Conservation (phyloP, 1,284 basidiomycete species). For the Agaricales sp. region DNA sequence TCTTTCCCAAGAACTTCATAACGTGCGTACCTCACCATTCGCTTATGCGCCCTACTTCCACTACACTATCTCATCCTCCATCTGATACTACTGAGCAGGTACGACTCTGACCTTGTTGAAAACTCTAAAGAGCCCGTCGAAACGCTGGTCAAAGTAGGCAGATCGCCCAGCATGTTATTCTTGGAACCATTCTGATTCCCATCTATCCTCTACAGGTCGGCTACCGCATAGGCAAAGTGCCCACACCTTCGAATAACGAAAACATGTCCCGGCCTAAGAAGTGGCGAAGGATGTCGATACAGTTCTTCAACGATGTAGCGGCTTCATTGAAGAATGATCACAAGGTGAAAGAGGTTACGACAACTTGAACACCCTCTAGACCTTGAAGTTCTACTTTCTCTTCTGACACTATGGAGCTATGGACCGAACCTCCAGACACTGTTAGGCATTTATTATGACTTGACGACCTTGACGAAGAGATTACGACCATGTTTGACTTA, state of each 20-base stretch:
- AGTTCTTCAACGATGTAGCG: background rate
- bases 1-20: slow-evolving; percentile 55
- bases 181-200: slow-evolving; percentile 20
- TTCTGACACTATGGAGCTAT: too few species aligned
- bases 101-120: slow-evolving; percentile 57
- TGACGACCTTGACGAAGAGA: too few species aligned
- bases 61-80: background rate
- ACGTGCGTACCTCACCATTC: slow-evolving; percentile 26
- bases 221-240: background rate
- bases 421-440: too few species aligned
- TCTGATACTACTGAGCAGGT: slow-evolving; percentile 20
- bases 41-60: too few species aligned
- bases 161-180: background rate
- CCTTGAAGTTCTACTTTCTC: too few species aligned
- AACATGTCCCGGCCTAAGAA: background rate
- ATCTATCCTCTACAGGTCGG: slow-evolving; percentile 45
- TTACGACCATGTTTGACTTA: too few species aligned
- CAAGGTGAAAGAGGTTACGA: too few species aligned
- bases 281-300: background rate
- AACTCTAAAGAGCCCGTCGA: slow-evolving; percentile 56
- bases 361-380: too few species aligned
- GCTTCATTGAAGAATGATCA: background rate
- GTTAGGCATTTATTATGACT: too few species aligned
- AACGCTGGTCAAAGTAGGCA: slow-evolving; percentile 55
- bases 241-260: too few species aligned